These are phyloP conservation scores for Trametes cubensis DNA, from an alignment of 768 basidiomycete genomes.

Conservation along the genomic window DNA sequence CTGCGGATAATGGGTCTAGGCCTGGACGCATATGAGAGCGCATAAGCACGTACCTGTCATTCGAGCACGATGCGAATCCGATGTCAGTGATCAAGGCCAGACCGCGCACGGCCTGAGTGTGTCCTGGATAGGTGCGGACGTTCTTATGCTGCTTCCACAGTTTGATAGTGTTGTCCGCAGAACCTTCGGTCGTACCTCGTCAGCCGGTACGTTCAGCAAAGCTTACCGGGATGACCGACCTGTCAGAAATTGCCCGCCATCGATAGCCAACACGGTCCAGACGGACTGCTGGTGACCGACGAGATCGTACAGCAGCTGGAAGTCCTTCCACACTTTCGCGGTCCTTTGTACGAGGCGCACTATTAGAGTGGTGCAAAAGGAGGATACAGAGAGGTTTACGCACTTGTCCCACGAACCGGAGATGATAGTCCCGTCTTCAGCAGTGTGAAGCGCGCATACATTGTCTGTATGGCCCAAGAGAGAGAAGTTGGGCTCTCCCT, in stretches of 20 bases:
- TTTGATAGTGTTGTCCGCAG: slow-evolving; percentile 94
- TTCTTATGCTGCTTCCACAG: slow-evolving; percentile 81
- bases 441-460: slow-evolving; percentile 81
- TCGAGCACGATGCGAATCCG: slow-evolving; percentile 94
- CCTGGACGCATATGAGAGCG: background rate
- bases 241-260: slow-evolving; percentile 77
- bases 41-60: slow-evolving; percentile 70
- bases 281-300: slow-evolving; percentile 90
- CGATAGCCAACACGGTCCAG: slow-evolving; percentile 87
- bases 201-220: background rate
- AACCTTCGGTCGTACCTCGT: slow-evolving; percentile 50
- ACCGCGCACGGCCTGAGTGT: slow-evolving; percentile 89
- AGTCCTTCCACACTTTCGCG: slow-evolving; percentile 91
- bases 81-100: slow-evolving; percentile 79
- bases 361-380: background rate
- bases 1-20: slow-evolving; percentile 43
- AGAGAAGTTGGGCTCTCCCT: slow-evolving; percentile 77
- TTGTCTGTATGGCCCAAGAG: slow-evolving; percentile 90
- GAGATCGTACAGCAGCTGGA: slow-evolving; percentile 69
- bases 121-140: slow-evolving; percentile 78
- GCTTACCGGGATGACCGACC: slow-evolving; percentile 48
- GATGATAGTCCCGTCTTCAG: slow-evolving; percentile 72
- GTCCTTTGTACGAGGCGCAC: slow-evolving; percentile 55
- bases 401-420: slow-evolving; percentile 98
- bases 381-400: slow-evolving; percentile 30